phyloP scores from a whole-genome alignment of 345 rosid genomes.

The Jatropha curcas region DNA sequence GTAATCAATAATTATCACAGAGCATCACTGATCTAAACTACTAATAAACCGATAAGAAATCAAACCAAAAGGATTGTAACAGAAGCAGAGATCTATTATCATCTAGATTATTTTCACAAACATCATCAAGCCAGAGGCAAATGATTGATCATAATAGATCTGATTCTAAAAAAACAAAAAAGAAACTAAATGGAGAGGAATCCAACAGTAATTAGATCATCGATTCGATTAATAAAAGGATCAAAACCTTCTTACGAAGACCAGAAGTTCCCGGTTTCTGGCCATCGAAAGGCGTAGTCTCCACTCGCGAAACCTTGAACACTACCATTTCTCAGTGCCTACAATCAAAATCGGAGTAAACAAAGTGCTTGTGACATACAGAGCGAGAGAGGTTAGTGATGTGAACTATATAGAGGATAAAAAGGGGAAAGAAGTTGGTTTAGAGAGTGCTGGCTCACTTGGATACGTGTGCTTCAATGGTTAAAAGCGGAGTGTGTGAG shows the following conservation, averaged over 20 bases:
- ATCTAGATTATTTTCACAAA: not conserved
- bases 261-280: conserved; percentile 99
- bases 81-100: conserved; percentile 5
- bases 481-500: too few species aligned
- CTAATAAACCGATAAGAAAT: not conserved
- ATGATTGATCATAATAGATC: not conserved
- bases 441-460: too few species aligned
- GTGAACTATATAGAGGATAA: not conserved
- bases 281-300: conserved; percentile 73
- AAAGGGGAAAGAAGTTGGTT: too few species aligned
- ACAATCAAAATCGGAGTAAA: not conserved
- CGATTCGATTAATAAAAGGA: too few species aligned
- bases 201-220: not conserved
- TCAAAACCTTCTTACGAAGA: conserved; percentile 97
- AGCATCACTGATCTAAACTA: not conserved
- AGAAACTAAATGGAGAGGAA: too few species aligned
- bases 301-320: conserved; percentile 63
- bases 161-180: not conserved
- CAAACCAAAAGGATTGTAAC: too few species aligned
- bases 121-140: not conserved
- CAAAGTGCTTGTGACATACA: not conserved
- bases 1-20: not conserved
- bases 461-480: conserved; percentile 7
- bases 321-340: conserved; percentile 38
- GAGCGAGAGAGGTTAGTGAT: not conserved